Evolutionary conservation across 1,284 basidiomycete genomes (phyloP).

Genomic region (Moesziomyces antarcticus): DNA sequence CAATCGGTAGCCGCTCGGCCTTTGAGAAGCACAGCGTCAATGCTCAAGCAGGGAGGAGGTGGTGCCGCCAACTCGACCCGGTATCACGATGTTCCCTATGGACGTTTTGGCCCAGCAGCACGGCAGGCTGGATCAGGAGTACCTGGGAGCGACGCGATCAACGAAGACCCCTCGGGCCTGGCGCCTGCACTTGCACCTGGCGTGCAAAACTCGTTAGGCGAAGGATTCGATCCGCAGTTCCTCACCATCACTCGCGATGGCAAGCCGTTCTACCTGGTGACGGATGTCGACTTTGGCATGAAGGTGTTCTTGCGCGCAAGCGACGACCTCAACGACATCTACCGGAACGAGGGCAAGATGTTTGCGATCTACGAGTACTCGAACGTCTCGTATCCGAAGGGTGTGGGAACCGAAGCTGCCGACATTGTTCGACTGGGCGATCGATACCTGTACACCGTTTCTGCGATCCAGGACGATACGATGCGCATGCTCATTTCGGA

Average conservation of each 20-base stretch:
- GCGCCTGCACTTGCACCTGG: slow-evolving; percentile 37
- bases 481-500: slow-evolving; percentile 29
- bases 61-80: neutral
- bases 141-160: slow-evolving; percentile 38
- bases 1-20: slow-evolving; percentile 10
- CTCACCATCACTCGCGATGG: slow-evolving; percentile 22
- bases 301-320: slow-evolving; percentile 35
- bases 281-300: slow-evolving; percentile 37
- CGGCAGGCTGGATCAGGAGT: slow-evolving; percentile 12
- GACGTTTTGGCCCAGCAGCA: slow-evolving; percentile 28
- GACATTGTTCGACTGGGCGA: slow-evolving; percentile 29
- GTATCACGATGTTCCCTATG: slow-evolving; percentile 21
- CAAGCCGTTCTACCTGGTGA: slow-evolving; percentile 32
- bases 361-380: slow-evolving; percentile 30
- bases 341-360: slow-evolving; percentile 27
- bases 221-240: slow-evolving; percentile 43
- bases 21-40: neutral
- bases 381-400: slow-evolving; percentile 21
- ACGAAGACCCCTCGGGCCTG: slow-evolving; percentile 32
- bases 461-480: slow-evolving; percentile 32
- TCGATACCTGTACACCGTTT: slow-evolving; percentile 33
- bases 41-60: neutral
- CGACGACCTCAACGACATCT: slow-evolving; percentile 39
- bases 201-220: slow-evolving; percentile 31
- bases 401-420: slow-evolving; percentile 42